Evolutionary conservation across 176 grass and related monocot genomes (phyloP).

Genomic region (Cymbopogon citratus): DNA sequence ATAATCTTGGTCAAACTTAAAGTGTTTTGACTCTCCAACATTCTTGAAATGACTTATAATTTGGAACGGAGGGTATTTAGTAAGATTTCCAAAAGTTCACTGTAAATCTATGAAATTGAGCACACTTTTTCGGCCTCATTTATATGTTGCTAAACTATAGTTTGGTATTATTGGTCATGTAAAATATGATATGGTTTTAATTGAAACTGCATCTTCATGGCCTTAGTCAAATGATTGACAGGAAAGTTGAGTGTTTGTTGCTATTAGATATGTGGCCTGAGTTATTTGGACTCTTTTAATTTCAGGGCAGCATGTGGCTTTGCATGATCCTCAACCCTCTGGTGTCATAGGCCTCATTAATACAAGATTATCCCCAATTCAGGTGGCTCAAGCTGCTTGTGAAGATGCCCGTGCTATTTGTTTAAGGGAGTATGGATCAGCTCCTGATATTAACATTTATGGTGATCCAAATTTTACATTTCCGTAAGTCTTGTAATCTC

Average conservation of each 20-base stretch:
- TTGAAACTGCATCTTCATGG: not conserved
- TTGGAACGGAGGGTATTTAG: too few species aligned
- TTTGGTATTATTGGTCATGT: not conserved
- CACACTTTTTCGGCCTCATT: not conserved
- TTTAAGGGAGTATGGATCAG: slow-evolving; percentile 82
- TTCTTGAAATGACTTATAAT: too few species aligned
- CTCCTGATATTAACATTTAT: slow-evolving; percentile 87
- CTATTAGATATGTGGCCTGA: slow-evolving; percentile 12
- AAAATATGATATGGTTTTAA: not conserved
- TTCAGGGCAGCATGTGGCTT: slow-evolving; percentile 95
- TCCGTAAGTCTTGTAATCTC: slow-evolving; percentile 54
- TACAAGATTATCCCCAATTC: slow-evolving; percentile 76
- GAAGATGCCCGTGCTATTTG: slow-evolving; percentile 90
- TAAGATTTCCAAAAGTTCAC: slow-evolving; percentile 5
- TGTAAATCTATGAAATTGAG: slow-evolving; percentile 1
- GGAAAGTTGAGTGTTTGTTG: not conserved
- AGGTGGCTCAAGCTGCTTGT: slow-evolving; percentile 65
- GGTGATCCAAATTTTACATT: slow-evolving; percentile 81
- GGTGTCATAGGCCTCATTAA: slow-evolving; percentile 81
- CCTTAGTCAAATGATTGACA: not conserved
- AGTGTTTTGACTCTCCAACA: too few species aligned
- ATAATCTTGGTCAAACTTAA: too few species aligned
- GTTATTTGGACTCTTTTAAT: not conserved
- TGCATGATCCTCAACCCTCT: slow-evolving; percentile 75
- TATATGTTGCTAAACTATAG: not conserved